Base-by-base conservation (phyloP, 306 rosid genomes). In the Glycine tomentella region DNA sequence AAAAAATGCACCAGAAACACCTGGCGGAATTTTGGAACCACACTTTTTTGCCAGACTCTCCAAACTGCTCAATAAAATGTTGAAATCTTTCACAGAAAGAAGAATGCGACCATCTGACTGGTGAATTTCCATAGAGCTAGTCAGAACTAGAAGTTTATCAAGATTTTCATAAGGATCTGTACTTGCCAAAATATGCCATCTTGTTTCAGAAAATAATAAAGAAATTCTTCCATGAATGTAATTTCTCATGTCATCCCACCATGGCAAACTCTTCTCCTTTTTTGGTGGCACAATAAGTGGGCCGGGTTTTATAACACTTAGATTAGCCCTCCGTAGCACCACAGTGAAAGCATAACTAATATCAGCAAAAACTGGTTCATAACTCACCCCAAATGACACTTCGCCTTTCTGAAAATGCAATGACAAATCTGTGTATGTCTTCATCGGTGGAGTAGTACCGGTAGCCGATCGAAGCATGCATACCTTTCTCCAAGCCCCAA, bases 181-280 rank as follows among this genome's bases (percentile, higher is more conserved):
- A 77, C 82, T 88, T 38, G 91, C 94, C 86, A 93, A 92, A 69
- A 96, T 70, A 84, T 70, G 49, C 86, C 86, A 90, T 76, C 7
- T 70, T 61, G 94, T 82, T 89, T 93, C 94, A n/a, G 89, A 84
- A 78, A 96, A 88, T 48, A 51, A 40, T 36, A 96, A 80, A 77
- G 91, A 82, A 75, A 84, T 85, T 74, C 83, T 88, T 84, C 98
- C 99, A 63, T 96, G 99, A 56, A 96, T 90, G 82, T 93, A 96
- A 78, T 93, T 88, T 88, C 99, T 93, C 86, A 91, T 87, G 82
- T 96, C 99, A 87, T 96, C 99, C 99, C 99, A 96, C 99, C 99
- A 96, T 53, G 99, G 99, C 81, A 96, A 85, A 83, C 94, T 92
- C 83, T 83, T 85, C 83, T 96, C 99, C 82, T 93, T 96, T 86